phyloP scores from a whole-genome alignment of 192 early-diverging fungal species.

The Kappamyces sp. region DNA sequence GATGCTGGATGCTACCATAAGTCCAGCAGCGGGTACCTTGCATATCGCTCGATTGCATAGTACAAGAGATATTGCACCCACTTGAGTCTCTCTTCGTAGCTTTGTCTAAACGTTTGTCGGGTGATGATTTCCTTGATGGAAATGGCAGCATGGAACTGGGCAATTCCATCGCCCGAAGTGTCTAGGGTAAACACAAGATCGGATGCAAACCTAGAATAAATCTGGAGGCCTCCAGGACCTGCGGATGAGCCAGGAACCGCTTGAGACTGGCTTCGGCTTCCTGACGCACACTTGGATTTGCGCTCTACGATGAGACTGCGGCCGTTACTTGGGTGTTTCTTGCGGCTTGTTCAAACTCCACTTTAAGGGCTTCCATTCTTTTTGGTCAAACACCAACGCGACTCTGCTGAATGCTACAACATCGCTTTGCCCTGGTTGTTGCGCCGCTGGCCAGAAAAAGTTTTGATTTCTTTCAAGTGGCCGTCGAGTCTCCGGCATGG shows the following conservation, averaged over 20 bases:
- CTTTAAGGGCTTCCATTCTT: too few relatives aligned
- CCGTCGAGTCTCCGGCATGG: too few relatives aligned
- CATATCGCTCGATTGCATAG: constrained; percentile 43
- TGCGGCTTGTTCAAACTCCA: constrained; percentile 13
- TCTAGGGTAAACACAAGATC: constrained; percentile 29
- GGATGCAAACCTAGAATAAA: constrained; percentile 48
- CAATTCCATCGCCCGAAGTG: constrained; percentile 40
- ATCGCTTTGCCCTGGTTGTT: too few relatives aligned
- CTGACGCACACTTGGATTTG: constrained; percentile 10
- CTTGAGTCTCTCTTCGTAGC: constrained; percentile 41
- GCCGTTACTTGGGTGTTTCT: constrained; percentile 14
- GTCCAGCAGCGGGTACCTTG: constrained; percentile 27
- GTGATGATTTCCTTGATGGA: constrained; percentile 49
- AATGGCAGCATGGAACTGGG: constrained; percentile 57
- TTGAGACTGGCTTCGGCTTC: constrained; percentile 16
- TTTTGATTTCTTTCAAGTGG: too few relatives aligned
- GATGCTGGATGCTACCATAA: constrained; percentile 36
- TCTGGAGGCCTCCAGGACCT: constrained; percentile 52
- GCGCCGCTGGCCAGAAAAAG: too few relatives aligned
- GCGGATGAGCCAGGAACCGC: constrained; percentile 21
- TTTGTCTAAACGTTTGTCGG: constrained; percentile 52
- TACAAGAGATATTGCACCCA: constrained; percentile 54
- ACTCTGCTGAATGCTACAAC: too few relatives aligned
- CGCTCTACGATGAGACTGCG: background rate
- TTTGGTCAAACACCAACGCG: too few relatives aligned